A percentile compares a stretch with the other conserved stretches of the same genome.
Conservation (phyloP, 129 eudicot species). For the Tanacetum coccineum region DNA sequence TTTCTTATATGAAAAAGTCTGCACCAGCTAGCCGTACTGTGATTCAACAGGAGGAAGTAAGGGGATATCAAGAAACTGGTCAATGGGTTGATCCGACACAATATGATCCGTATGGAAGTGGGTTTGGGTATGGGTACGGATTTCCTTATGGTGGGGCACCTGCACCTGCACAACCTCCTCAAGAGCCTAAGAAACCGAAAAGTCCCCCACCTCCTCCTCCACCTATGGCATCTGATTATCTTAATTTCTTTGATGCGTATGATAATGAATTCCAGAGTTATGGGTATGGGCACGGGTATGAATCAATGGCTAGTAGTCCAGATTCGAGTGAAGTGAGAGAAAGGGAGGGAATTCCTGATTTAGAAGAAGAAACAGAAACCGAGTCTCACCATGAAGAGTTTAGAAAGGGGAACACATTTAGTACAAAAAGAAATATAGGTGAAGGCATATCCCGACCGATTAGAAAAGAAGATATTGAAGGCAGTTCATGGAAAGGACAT, state of each 20-base stretch:
- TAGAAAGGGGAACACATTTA: conserved; percentile 33
- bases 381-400: conserved; percentile 49
- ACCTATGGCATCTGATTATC: conserved; percentile 64
- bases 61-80: conserved; percentile 32
- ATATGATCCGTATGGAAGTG: conserved; percentile 41
- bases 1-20: conserved; percentile 70
- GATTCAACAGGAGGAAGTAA: conserved; percentile 52
- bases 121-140: conserved; percentile 62
- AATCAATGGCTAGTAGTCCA: conserved; percentile 73
- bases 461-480: conserved; percentile 21
- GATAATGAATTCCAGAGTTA: conserved; percentile 40
- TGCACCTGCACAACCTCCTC: conserved; percentile 21
- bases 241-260: conserved; percentile 63
- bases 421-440: conserved; percentile 28
- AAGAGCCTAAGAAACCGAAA: conserved; percentile 36
- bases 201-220: conserved; percentile 66
- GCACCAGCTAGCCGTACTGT: conserved; percentile 64
- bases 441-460: background rate
- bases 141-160: conserved; percentile 31
- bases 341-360: conserved; percentile 93
- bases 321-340: conserved; percentile 88
- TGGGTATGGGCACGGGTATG: conserved; percentile 43
- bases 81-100: conserved; percentile 33
- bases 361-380: conserved; percentile 93
- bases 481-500: conserved; percentile 28